Conservation (phyloP, 352 stramenopile genomes). For the Phytophthora colocasiae region DNA sequence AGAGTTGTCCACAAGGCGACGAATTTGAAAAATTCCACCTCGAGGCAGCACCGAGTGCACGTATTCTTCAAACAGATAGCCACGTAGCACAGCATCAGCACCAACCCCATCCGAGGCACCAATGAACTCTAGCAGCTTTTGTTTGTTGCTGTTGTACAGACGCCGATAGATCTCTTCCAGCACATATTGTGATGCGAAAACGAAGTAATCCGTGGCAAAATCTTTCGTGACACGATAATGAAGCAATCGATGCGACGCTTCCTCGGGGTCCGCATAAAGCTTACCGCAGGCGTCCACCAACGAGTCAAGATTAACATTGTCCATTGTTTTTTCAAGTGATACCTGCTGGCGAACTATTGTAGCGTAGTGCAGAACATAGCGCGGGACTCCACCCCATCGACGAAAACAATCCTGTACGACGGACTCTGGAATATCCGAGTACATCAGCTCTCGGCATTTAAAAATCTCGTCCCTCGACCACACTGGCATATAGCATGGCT, state of each 20-base stretch:
- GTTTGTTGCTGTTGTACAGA: neutral
- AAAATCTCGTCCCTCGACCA: too few species aligned
- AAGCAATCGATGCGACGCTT: neutral
- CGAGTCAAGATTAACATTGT: too few species aligned
- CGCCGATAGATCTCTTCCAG: neutral
- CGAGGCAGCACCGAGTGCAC: slow-evolving; percentile 6
- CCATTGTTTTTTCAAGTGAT: too few species aligned
- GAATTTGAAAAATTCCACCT: slow-evolving; percentile 11
- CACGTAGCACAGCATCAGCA: slow-evolving; percentile 3
- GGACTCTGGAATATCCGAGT: too few species aligned
- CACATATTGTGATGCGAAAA: neutral
- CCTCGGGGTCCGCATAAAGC: too few species aligned
- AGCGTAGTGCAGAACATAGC: too few species aligned
- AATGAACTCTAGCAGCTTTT: slow-evolving; percentile 1
- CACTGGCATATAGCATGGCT: too few species aligned
- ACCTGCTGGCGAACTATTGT: too few species aligned
- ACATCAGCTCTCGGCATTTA: too few species aligned
- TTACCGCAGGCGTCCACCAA: neutral
- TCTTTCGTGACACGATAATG: neutral
- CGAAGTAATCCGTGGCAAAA: neutral
- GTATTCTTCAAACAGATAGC: slow-evolving; percentile 7
- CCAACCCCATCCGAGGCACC: slow-evolving; percentile 1
- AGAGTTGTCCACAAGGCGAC: neutral
- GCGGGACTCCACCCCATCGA: too few species aligned
- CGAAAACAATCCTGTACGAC: too few species aligned